Conservation (phyloP, 345 rosid species). For the Acer yangbiense region DNA sequence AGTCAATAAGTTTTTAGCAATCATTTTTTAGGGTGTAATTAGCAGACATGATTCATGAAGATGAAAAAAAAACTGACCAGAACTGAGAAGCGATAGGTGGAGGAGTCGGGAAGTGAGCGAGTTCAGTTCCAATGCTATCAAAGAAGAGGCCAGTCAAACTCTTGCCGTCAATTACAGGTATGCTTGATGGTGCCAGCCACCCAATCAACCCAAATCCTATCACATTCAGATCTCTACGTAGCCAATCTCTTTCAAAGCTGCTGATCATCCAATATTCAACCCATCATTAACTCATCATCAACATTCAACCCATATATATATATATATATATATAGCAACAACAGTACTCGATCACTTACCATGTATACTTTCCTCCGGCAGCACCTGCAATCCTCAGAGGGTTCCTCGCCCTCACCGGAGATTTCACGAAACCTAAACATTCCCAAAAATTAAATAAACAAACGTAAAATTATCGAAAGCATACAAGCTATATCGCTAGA, state of each 20-base stretch:
- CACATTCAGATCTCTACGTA: slow-evolving; percentile 72
- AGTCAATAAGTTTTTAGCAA: too few relatives aligned
- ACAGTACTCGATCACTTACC: slow-evolving; percentile 35
- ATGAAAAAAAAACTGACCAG: slow-evolving; percentile 38
- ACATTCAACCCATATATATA: not conserved
- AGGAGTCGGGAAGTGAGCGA: slow-evolving; percentile 89
- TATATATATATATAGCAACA: too few relatives aligned
- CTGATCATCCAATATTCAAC: not conserved
- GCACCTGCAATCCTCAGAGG: slow-evolving; percentile 51
- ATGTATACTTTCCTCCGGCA: slow-evolving; percentile 63
- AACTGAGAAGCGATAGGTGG: slow-evolving; percentile 70
- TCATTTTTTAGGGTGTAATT: too few relatives aligned
- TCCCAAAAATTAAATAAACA: not conserved
- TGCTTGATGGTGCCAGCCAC: slow-evolving; percentile 91
- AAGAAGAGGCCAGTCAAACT: slow-evolving; percentile 93
- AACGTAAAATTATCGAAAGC: too few relatives aligned
- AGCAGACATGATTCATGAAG: too few relatives aligned
- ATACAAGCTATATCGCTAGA: too few relatives aligned
- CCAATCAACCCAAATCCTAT: slow-evolving; percentile 89
- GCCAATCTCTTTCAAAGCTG: slow-evolving; percentile 89
- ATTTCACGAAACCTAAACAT: slow-evolving; percentile 56
- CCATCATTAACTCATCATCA: too few relatives aligned
- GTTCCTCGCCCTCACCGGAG: slow-evolving; percentile 54
- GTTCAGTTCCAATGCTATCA: slow-evolving; percentile 89
- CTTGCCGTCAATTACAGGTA: slow-evolving; percentile 81